phyloP scores from a whole-genome alignment of 2,329 filamentous ascomycete genomes.

The Phoma sp. region DNA sequence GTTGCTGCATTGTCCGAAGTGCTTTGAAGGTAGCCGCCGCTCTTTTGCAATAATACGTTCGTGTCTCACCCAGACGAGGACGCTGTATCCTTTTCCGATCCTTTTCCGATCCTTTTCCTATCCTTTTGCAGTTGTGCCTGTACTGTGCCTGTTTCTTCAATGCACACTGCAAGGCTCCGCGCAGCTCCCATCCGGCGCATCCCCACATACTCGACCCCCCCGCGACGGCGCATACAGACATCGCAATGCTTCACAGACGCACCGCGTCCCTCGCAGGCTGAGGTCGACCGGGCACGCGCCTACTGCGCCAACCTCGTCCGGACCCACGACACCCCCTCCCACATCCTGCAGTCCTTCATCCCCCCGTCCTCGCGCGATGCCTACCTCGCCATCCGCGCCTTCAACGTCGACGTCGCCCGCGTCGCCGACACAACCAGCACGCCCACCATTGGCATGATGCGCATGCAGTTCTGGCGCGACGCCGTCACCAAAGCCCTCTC shows the following conservation, averaged over 20 bases:
- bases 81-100: no score
- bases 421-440: slow-evolving; percentile 91
- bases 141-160: slow-evolving; percentile 27
- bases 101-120: not conserved
- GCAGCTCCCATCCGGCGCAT: slow-evolving; percentile 29
- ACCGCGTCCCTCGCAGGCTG: slow-evolving; percentile 48
- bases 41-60: not conserved
- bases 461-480: slow-evolving; percentile 95
- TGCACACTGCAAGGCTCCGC: slow-evolving; percentile 32
- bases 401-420: slow-evolving; percentile 91
- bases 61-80: no score
- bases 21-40: no score
- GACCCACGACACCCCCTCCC: slow-evolving; percentile 87
- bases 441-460: slow-evolving; percentile 84
- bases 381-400: slow-evolving; percentile 87
- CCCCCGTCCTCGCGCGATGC: slow-evolving; percentile 77
- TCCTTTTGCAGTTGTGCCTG: not conserved
- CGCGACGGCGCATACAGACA: slow-evolving; percentile 32
- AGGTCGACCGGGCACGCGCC: slow-evolving; percentile 61
- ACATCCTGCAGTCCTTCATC: slow-evolving; percentile 84
- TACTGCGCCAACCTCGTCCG: slow-evolving; percentile 72
- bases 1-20: slow-evolving; percentile 19
- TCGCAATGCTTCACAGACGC: slow-evolving; percentile 30
- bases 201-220: slow-evolving; percentile 6
- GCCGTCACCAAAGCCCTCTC: slow-evolving; percentile 79